Conservation (phyloP, 2,329 filamentous ascomycete genomes). For the Epichloe scottii region DNA sequence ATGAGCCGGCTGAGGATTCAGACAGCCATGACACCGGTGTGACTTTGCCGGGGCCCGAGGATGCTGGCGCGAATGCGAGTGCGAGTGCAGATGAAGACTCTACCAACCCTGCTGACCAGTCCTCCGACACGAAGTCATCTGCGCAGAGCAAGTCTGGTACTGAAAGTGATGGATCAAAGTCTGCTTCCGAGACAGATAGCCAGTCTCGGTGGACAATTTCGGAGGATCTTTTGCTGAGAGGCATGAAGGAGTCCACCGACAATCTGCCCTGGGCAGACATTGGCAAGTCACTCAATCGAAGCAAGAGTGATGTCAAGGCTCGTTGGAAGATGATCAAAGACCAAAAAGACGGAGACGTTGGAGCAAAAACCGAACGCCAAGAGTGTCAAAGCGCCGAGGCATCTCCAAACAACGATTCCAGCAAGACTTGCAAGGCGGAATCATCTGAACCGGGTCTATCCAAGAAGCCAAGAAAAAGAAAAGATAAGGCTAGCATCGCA, state of each 20-base stretch:
- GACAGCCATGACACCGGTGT: too few species aligned
- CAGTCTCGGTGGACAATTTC: conserved; percentile 20
- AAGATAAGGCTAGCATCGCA: too few species aligned
- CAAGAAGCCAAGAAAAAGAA: too few species aligned
- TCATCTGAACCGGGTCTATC: too few species aligned
- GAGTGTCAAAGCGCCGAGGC: neutral
- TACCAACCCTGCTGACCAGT: too few species aligned
- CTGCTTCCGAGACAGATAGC: neutral
- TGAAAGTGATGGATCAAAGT: neutral
- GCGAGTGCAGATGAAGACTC: too few species aligned
- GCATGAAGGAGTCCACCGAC: conserved; percentile 20
- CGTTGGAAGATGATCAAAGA: conserved; percentile 22
- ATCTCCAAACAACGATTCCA: neutral
- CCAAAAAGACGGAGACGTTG: neutral
- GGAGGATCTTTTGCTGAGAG: conserved; percentile 20
- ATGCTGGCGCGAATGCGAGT: too few species aligned
- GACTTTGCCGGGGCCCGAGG: too few species aligned
- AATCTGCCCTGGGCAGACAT: conserved; percentile 20
- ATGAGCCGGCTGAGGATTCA: neutral
- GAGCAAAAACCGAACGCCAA: too few species aligned
- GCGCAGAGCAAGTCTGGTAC: too few species aligned
- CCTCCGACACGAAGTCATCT: too few species aligned
- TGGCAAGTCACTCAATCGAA: conserved; percentile 13
- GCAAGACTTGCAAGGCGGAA: neutral
- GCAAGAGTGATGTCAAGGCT: conserved; percentile 17